Conservation (phyloP, 345 rosid genomes). For the Lumnitzera littorea region DNA sequence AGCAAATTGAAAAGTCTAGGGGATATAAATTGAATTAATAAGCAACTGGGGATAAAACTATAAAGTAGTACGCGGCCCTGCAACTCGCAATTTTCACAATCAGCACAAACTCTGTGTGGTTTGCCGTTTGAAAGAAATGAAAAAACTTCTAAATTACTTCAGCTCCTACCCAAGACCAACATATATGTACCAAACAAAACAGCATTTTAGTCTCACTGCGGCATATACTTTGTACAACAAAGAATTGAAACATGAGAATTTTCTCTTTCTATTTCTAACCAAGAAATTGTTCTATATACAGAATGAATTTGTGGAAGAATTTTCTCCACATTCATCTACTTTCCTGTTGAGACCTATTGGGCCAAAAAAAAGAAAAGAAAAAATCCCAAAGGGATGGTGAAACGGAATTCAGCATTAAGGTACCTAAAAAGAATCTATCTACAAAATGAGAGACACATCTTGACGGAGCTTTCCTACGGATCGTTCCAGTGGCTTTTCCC, state of each 20-base stretch:
- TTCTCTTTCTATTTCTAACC: constrained; percentile 9
- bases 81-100: too few species aligned
- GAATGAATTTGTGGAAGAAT: constrained; percentile 24
- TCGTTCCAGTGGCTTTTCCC: constrained; percentile 6
- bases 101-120: too few species aligned
- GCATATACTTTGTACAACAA: too few species aligned
- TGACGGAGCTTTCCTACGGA: neutral
- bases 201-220: too few species aligned
- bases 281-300: constrained; percentile 28
- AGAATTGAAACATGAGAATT: constrained; percentile 1
- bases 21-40: too few species aligned
- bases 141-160: too few species aligned
- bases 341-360: constrained; percentile 8
- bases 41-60: too few species aligned
- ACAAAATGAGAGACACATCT: constrained; percentile 17
- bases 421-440: constrained; percentile 21
- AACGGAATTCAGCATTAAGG: neutral
- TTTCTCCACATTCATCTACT: constrained; percentile 23
- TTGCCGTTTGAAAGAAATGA: too few species aligned
- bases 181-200: too few species aligned
- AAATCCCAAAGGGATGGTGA: constrained; percentile 18
- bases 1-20: too few species aligned
- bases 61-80: too few species aligned
- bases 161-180: too few species aligned
- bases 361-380: constrained; percentile 1